These are phyloP conservation scores for Erodium moschatum DNA, from an alignment of 441 rosid species.

Conservation along the genomic window DNA sequence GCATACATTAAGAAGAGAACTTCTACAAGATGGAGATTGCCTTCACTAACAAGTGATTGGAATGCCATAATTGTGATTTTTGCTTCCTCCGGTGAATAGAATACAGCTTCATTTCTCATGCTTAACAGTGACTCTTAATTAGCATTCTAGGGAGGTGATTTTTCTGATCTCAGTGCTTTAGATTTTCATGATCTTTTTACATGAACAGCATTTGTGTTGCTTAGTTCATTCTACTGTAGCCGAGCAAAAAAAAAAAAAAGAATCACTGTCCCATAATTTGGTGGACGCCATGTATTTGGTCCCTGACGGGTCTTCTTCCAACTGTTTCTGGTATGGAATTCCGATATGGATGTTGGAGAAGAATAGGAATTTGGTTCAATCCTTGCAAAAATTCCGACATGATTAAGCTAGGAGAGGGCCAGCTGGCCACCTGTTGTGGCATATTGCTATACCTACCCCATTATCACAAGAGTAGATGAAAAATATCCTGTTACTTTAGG, in stretches of 20 bases:
- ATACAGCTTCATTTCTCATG: neutral
- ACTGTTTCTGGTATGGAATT: neutral
- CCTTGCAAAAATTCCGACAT: too few relatives aligned
- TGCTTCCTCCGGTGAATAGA: neutral
- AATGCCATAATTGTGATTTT: too few relatives aligned
- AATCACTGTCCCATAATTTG: too few relatives aligned
- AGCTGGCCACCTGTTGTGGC: neutral
- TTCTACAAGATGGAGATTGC: too few relatives aligned
- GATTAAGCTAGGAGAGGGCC: neutral
- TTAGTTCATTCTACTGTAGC: neutral
- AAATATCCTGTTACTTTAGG: too few relatives aligned
- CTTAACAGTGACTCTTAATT: neutral
- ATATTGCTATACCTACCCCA: neutral
- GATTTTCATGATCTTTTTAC: neutral
- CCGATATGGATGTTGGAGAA: neutral
- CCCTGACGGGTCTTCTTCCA: neutral
- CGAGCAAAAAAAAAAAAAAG: too few relatives aligned
- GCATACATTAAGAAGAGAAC: too few relatives aligned
- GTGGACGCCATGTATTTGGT: neutral
- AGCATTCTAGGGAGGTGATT: neutral
- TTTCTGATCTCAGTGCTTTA: neutral
- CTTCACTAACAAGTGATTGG: too few relatives aligned
- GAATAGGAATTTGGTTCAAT: neutral
- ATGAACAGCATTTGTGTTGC: neutral
- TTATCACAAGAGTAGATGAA: too few relatives aligned